Conservation (phyloP, 192 early-diverging fungal genomes). For the Coemansia sp. region DNA sequence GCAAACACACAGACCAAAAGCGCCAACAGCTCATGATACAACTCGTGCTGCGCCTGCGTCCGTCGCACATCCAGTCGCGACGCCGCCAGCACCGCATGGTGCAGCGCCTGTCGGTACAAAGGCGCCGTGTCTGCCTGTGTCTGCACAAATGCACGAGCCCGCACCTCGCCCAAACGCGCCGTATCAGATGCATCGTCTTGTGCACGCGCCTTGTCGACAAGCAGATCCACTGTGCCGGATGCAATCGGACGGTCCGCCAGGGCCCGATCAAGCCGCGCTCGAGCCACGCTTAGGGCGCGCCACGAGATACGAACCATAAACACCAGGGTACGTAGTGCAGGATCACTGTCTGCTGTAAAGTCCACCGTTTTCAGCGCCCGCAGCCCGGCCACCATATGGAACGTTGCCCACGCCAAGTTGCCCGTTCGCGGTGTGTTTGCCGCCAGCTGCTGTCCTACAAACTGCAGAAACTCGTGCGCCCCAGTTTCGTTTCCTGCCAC, state of each 20-base stretch:
- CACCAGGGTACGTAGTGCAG: constrained; percentile 35
- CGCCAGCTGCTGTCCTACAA: constrained; percentile 40
- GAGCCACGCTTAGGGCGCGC: constrained; percentile 23
- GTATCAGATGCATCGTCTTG: constrained; percentile 10
- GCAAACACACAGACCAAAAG: constrained; percentile 33
- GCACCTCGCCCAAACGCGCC: constrained; percentile 21
- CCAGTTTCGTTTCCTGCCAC: constrained; percentile 20
- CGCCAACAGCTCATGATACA: constrained; percentile 30
- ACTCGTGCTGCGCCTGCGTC: constrained; percentile 15
- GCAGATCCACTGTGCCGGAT: constrained; percentile 33
- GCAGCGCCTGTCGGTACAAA: constrained; percentile 36
- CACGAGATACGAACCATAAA: constrained; percentile 34
- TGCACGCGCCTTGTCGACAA: constrained; percentile 29
- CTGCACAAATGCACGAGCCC: constrained; percentile 37
- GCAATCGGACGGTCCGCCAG: constrained; percentile 32
- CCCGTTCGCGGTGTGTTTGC: constrained; percentile 40
- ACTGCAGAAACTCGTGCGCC: constrained; percentile 26
- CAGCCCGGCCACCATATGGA: constrained; percentile 45
- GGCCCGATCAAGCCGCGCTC: constrained; percentile 18
- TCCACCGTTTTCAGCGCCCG: constrained; percentile 50
- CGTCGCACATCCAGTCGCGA: constrained; percentile 33
- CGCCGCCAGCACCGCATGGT: constrained; percentile 32
- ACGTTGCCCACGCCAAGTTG: constrained; percentile 48
- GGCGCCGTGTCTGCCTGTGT: constrained; percentile 30
- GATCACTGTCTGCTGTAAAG: constrained; percentile 34